Evolutionary conservation across 495 filamentous ascomycete species (phyloP).

Genomic region (Podospora australis): DNA sequence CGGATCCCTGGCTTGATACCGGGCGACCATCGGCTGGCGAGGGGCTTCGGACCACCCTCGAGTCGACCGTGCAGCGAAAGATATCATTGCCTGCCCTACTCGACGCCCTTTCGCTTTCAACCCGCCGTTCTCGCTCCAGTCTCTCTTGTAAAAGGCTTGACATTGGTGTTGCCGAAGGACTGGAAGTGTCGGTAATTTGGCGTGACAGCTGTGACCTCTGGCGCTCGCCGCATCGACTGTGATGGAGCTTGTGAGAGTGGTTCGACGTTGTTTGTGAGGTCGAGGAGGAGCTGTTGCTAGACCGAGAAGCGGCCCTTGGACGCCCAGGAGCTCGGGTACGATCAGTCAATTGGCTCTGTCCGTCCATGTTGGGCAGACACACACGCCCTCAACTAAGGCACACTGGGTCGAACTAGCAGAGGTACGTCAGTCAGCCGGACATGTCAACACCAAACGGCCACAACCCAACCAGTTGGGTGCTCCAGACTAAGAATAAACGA

Average conservation of each 20-base stretch:
- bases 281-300: slow-evolving; percentile 35
- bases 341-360: slow-evolving; percentile 13
- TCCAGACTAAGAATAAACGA: too few relatives aligned
- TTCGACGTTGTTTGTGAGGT: slow-evolving; percentile 23
- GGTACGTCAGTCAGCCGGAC: slow-evolving; percentile 10
- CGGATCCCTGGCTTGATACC: slow-evolving; percentile 24
- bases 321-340: slow-evolving; percentile 26
- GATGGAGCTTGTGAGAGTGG: slow-evolving; percentile 27
- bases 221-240: slow-evolving; percentile 20
- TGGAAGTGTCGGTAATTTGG: slow-evolving; percentile 24
- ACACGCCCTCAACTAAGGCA: too few relatives aligned
- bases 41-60: slow-evolving; percentile 25
- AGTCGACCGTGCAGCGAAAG: slow-evolving; percentile 21
- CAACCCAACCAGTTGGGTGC: neutral
- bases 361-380: slow-evolving; percentile 22
- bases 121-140: slow-evolving; percentile 43
- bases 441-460: slow-evolving; percentile 10
- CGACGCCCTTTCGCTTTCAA: slow-evolving; percentile 36
- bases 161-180: slow-evolving; percentile 23
- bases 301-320: slow-evolving; percentile 33
- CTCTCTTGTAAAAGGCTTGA: slow-evolving; percentile 47
- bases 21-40: slow-evolving; percentile 29
- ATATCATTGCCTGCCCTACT: slow-evolving; percentile 29
- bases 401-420: neutral
- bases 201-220: slow-evolving; percentile 27